phyloP scores from a whole-genome alignment of 768 basidiomycete genomes.

The Suillus paluster region DNA sequence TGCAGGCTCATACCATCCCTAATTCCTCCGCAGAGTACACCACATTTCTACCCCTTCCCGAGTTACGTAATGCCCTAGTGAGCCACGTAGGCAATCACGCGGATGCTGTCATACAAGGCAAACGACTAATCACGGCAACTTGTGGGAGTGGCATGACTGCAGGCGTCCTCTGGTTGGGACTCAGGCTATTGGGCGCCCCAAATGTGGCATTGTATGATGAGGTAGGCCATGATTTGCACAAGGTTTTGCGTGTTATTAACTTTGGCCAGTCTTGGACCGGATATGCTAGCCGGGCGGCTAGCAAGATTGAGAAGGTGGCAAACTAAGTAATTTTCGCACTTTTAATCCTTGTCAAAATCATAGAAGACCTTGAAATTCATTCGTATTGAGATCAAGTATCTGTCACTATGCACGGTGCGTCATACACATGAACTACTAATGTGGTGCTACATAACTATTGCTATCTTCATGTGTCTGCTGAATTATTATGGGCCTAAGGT shows the following conservation, averaged over 20 bases:
- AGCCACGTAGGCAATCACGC: slow-evolving; percentile 66
- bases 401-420: slow-evolving; percentile 10
- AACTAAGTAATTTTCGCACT: slow-evolving; percentile 8
- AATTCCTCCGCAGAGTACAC: slow-evolving; percentile 52
- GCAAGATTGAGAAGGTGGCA: slow-evolving; percentile 65
- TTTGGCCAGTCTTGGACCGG: slow-evolving; percentile 89
- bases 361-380: neutral
- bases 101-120: slow-evolving; percentile 61
- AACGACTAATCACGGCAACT: slow-evolving; percentile 66
- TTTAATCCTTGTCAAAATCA: neutral
- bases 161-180: slow-evolving; percentile 90
- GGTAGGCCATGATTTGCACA: slow-evolving; percentile 49
- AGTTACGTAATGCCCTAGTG: slow-evolving; percentile 63
- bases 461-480: slow-evolving; percentile 19
- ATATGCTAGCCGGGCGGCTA: slow-evolving; percentile 78
- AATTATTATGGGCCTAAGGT: slow-evolving; percentile 17
- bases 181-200: slow-evolving; percentile 68
- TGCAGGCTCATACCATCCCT: slow-evolving; percentile 46
- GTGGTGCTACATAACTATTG: slow-evolving; percentile 35
- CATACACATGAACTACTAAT: slow-evolving; percentile 21
- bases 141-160: slow-evolving; percentile 99
- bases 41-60: slow-evolving; percentile 58
- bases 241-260: slow-evolving; percentile 21
- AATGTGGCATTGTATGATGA: slow-evolving; percentile 89
- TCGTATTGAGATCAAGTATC: neutral